Conservation (phyloP, 2,329 filamentous ascomycete species). For the Alternaria rosae region DNA sequence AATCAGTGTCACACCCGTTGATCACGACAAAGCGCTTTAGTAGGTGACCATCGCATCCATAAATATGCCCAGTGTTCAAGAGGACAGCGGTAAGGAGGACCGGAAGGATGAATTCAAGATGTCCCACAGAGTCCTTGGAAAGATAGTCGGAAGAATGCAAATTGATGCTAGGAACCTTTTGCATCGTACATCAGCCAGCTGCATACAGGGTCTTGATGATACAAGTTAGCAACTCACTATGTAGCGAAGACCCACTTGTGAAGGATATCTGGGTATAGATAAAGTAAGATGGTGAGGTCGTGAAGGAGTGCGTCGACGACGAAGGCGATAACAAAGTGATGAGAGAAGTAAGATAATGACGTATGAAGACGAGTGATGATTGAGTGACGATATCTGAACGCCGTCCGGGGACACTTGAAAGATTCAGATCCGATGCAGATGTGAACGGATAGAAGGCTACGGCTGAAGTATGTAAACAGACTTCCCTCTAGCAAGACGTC, state of each 20-base stretch:
- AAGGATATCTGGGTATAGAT: neutral
- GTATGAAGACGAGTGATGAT: neutral
- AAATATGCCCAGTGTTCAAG: neutral
- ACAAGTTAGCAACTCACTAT: neutral
- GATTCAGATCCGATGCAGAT: neutral
- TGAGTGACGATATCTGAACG: neutral
- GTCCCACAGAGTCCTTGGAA: too few relatives aligned
- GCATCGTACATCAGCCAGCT: neutral
- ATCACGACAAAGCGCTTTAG: neutral
- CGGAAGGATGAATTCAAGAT: neutral
- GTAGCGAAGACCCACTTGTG: neutral
- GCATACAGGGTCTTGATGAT: neutral
- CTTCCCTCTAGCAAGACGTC: fast-evolving
- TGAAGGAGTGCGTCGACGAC: neutral
- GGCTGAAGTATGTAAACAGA: neutral
- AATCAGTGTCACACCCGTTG: neutral
- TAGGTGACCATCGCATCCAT: too few relatives aligned
- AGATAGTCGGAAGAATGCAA: neutral
- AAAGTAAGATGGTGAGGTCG: neutral
- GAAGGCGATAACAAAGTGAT: neutral
- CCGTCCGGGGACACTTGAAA: neutral
- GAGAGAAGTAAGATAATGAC: neutral
- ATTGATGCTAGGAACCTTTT: neutral
- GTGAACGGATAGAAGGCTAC: neutral
- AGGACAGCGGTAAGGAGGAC: neutral